Base-by-base conservation (phyloP, 192 early-diverging fungal genomes). In the Thoreauomyces humboldtii region DNA sequence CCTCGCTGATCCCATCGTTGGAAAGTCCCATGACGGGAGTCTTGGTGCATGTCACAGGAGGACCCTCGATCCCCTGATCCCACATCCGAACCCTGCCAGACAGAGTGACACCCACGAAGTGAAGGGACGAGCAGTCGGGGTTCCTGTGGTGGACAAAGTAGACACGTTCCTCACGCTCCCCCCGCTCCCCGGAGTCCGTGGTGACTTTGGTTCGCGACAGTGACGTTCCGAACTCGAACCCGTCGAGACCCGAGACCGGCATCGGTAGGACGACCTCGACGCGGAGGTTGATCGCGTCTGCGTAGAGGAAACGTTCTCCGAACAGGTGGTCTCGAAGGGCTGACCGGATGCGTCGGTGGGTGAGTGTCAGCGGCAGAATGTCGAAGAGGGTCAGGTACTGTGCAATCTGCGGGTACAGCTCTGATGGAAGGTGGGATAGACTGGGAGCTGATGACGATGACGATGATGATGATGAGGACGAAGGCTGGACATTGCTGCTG, bases 241-340 rank as follows among this genome's bases (percentile, higher is more conserved):
- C 21, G 32, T 63, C 61, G 17, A 63, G 31, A 17, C 61, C 61
- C 12, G 29, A 22, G 27, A 63, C 48, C 12, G 52, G 51, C 24
- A 56, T 32, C 21, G 51, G 12, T 3, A 55, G 63, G 33, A 55
- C 29, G 12, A 65, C 22, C 21, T 59, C 55, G n/a, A 67, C 27
- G 4, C 15, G 35, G 42, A 67, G 28, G 31, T 45, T 67, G n/a
- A n/a, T 17, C 25, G 21, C 65, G 22, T 67, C 65, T 19, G 33
- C 6, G 7, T 29, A 37, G 4, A 67, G 46, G 28, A 67, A 59
- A 9, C 19, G 19, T 31, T 53, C 34, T 15, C 65, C 65, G 37
- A 67, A 67, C 33, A n/a, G n/a, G n/a, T n/a, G n/a, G n/a, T n/a
- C n/a, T n/a, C n/a, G n/a, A n/a, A n/a, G n/a, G n/a, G n/a, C n/a